Evolutionary conservation across 768 basidiomycete species (phyloP).

Genomic region (Amanita thiersii): DNA sequence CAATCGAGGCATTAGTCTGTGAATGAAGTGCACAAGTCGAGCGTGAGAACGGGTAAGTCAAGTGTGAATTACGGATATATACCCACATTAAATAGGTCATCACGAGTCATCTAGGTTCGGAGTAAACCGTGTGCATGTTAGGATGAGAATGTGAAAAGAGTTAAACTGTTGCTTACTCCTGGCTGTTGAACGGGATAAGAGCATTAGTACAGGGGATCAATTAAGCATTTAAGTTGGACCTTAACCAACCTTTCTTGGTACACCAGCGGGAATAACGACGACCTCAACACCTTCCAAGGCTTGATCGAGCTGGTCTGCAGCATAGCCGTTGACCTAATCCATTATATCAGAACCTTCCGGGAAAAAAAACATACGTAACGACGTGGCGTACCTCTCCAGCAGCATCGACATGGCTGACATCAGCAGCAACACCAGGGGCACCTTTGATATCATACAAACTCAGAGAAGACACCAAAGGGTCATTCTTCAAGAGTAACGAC

Average conservation of each 20-base stretch:
- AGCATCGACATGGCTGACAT: conserved; percentile 92
- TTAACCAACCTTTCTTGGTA: conserved; percentile 81
- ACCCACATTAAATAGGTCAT: conserved; percentile 91
- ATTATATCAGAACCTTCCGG: neutral
- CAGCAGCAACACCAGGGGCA: conserved; percentile 94
- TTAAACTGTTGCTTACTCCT: conserved; percentile 75
- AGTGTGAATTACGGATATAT: neutral
- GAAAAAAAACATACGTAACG: neutral
- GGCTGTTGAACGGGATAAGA: conserved; percentile 44
- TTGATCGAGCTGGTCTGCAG: conserved; percentile 81
- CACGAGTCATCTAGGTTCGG: conserved; percentile 77
- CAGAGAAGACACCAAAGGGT: conserved; percentile 82
- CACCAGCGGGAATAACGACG: conserved; percentile 97
- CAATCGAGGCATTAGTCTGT: conserved; percentile 95
- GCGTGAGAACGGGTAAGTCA: neutral
- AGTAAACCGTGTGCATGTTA: conserved; percentile 15
- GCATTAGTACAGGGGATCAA: conserved; percentile 8
- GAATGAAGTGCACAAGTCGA: conserved; percentile 3
- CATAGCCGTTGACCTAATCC: conserved; percentile 65
- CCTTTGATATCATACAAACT: conserved; percentile 93
- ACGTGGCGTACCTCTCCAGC: conserved; percentile 49
- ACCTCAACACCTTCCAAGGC: conserved; percentile 88
- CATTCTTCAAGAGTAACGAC: conserved; percentile 86
- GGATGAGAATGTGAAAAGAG: conserved; percentile 11
- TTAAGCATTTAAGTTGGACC: conserved; percentile 10